Conservation (phyloP, 371 early-diverging fungal species). For the Chytridium lagenaria region DNA sequence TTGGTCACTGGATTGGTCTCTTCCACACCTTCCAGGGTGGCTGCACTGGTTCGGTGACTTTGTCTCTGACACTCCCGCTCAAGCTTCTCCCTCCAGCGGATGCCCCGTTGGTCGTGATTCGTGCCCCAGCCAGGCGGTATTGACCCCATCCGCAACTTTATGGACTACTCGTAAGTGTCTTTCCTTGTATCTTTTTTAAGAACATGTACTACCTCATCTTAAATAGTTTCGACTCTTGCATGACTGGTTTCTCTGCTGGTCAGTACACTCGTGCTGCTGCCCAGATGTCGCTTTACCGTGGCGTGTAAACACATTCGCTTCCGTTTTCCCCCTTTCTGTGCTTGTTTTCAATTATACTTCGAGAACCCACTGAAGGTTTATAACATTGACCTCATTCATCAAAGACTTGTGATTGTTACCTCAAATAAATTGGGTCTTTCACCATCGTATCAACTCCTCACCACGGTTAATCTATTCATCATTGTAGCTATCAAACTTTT, state of each 20-base stretch:
- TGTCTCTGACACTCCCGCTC: conserved; percentile 32
- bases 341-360: neutral
- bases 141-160: conserved; percentile 30
- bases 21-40: conserved; percentile 38
- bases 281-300: conserved; percentile 16
- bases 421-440: too few relatives aligned
- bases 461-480: too few relatives aligned
- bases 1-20: conserved; percentile 37
- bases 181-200: conserved; percentile 9
- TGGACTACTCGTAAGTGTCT: conserved; percentile 28
- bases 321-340: neutral
- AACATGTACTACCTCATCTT: conserved; percentile 5
- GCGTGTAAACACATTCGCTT: neutral
- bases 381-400: neutral
- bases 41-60: conserved; percentile 26
- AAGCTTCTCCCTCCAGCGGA: conserved; percentile 19
- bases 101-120: conserved; percentile 32
- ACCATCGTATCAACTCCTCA: too few relatives aligned
- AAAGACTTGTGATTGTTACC: too few relatives aligned
- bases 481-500: too few relatives aligned
- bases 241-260: conserved; percentile 24
- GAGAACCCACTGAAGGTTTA: neutral
- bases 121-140: conserved; percentile 4
- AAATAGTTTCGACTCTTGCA: neutral
- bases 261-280: conserved; percentile 17